phyloP scores from a whole-genome alignment of 2,329 filamentous ascomycete genomes.

The Aaosphaeria arxii region DNA sequence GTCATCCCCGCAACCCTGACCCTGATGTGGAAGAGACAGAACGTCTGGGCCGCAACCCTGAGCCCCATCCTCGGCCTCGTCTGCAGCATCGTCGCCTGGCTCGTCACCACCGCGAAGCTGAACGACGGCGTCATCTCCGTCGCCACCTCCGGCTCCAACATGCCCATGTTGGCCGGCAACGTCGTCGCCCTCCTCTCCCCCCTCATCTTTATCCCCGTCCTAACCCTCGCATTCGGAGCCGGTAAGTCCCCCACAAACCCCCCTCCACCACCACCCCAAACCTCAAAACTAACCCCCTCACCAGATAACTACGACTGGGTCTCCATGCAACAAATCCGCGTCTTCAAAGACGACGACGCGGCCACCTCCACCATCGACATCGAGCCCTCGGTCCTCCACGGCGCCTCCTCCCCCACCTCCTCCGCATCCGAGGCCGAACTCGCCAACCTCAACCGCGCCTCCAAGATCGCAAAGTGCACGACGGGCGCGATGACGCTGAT shows the following conservation, averaged over 20 bases:
- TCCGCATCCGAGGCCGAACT: slow-evolving; percentile 39
- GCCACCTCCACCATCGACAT: slow-evolving; percentile 59
- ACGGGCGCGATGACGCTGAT: slow-evolving; percentile 65
- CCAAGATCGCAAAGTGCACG: slow-evolving; percentile 53
- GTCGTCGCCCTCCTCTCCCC: slow-evolving; percentile 78
- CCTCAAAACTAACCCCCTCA: slow-evolving; percentile 23
- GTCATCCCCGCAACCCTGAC: slow-evolving; percentile 80
- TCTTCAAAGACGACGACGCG: slow-evolving; percentile 73
- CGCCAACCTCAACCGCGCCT: slow-evolving; percentile 41
- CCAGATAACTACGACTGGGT: slow-evolving; percentile 77
- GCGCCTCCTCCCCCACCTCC: slow-evolving; percentile 16
- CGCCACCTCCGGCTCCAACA: slow-evolving; percentile 62
- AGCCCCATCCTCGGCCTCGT: slow-evolving; percentile 65
- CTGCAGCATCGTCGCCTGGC: slow-evolving; percentile 58
- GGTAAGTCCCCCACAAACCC: slow-evolving; percentile 7
- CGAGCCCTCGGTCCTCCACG: slow-evolving; percentile 54
- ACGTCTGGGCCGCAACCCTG: slow-evolving; percentile 68
- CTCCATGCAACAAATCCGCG: slow-evolving; percentile 75
- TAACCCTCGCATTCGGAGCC: slow-evolving; percentile 65
- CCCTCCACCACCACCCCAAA: slow-evolving; percentile 60
- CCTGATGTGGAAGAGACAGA: slow-evolving; percentile 77
- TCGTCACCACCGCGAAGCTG: slow-evolving; percentile 32
- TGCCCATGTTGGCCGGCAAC: slow-evolving; percentile 82
- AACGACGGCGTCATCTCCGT: slow-evolving; percentile 32
- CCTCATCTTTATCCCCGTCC: slow-evolving; percentile 67